phyloP scores from a whole-genome alignment of 352 stramenopile genomes.

The Phytophthora nicotianae region DNA sequence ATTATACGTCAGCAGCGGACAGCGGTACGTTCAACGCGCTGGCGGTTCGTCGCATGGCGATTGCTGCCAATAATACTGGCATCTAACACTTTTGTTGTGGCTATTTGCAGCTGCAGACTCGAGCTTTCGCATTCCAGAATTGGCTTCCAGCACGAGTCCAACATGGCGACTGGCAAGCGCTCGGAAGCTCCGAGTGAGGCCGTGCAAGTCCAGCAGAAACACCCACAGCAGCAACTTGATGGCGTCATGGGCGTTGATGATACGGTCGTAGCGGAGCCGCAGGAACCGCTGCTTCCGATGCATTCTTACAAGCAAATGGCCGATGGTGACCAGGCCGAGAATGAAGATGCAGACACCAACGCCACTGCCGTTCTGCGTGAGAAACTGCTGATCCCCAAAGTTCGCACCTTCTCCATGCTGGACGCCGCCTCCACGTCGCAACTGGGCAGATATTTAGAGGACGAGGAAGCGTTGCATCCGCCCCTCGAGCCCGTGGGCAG shows the following conservation, averaged over 20 bases:
- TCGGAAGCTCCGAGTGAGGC: conserved; percentile 16
- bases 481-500: conserved; percentile 22
- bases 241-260: conserved; percentile 7
- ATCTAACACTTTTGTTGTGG: neutral
- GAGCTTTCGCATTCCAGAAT: conserved; percentile 19
- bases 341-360: conserved; percentile 9
- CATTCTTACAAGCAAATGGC: conserved; percentile 9
- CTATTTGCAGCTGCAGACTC: conserved; percentile 25
- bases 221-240: conserved; percentile 10
- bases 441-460: conserved; percentile 40
- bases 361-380: conserved; percentile 7
- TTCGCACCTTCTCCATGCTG: conserved; percentile 45
- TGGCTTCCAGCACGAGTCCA: conserved; percentile 14
- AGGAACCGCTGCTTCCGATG: conserved; percentile 9
- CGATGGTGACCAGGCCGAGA: conserved; percentile 21
- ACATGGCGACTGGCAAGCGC: conserved; percentile 30
- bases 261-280: conserved; percentile 5
- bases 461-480: conserved; percentile 38
- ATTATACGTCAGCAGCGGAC: neutral
- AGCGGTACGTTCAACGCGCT: conserved; percentile 1
- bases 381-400: conserved; percentile 41
- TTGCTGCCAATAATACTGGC: conserved; percentile 4
- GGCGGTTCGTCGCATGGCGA: neutral
- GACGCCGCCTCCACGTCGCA: conserved; percentile 37
- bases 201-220: conserved; percentile 21